phyloP scores from a whole-genome alignment of 176 grass and related monocot genomes.

The Eleusine indica region DNA sequence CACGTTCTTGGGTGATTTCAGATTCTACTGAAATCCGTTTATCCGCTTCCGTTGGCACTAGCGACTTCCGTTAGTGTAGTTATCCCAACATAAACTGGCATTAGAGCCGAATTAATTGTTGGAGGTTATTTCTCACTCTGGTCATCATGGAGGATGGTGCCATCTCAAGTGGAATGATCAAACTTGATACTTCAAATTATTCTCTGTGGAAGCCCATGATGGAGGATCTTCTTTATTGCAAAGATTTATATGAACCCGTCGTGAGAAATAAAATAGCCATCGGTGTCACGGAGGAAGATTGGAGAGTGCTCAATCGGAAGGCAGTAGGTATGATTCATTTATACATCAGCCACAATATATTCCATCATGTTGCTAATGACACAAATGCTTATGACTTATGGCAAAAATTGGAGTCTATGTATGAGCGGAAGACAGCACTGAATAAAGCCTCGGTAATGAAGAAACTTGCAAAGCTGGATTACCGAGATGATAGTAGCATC shows the following conservation, averaged over 20 bases:
- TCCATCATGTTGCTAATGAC: constrained; percentile 12
- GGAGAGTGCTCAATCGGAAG: background rate
- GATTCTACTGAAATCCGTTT: no score
- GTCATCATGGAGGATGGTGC: no score
- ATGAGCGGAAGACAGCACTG: background rate
- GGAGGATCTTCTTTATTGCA: constrained; percentile 4
- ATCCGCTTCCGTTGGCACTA: no score
- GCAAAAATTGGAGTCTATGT: background rate
- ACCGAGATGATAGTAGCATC: no score
- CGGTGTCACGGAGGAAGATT: background rate
- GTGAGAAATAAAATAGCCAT: background rate
- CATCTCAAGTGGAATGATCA: no score
- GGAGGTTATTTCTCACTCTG: no score
- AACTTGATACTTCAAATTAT: no score
- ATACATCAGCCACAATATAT: background rate
- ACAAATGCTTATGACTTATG: background rate
- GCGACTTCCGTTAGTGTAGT: no score
- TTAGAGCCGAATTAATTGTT: no score
- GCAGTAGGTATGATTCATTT: background rate
- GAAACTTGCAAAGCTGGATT: background rate
- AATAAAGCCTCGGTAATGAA: background rate
- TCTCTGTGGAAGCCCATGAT: no score
- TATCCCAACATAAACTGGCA: no score
- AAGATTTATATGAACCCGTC: constrained; percentile 21
- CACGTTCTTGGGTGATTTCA: no score